phyloP scores from a whole-genome alignment of 1,139 yeast species.

The Pichia sp. region DNA sequence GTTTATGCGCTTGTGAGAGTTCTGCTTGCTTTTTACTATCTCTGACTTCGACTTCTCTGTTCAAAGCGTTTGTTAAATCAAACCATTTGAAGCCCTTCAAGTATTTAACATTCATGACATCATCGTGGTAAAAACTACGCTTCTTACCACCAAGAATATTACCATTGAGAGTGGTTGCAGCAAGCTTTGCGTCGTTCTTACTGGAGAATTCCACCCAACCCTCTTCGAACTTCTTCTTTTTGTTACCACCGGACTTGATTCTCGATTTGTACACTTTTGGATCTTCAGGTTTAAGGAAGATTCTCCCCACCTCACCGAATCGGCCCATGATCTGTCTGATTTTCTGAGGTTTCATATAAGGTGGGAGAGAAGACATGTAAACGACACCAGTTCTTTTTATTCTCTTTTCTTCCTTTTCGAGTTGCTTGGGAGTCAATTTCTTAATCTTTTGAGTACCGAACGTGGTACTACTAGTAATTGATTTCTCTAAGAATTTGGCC shows the following conservation, averaged over 20 bases:
- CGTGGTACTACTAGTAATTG: slow-evolving; percentile 17
- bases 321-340: slow-evolving; percentile 70
- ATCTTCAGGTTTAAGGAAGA: slow-evolving; percentile 85
- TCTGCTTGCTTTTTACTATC: slow-evolving; percentile 85
- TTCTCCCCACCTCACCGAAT: slow-evolving; percentile 81
- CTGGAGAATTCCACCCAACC: slow-evolving; percentile 95
- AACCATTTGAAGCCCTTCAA: slow-evolving; percentile 92
- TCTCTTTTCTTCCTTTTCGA: slow-evolving; percentile 51
- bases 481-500: slow-evolving; percentile 4
- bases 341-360: slow-evolving; percentile 94
- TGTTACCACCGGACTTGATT: slow-evolving; percentile 89
- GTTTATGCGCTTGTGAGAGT: slow-evolving; percentile 78
- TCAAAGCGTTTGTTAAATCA: slow-evolving; percentile 88
- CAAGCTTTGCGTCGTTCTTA: slow-evolving; percentile 82
- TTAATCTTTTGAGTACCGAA: slow-evolving; percentile 33
- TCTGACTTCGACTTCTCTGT: slow-evolving; percentile 82
- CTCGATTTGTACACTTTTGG: slow-evolving; percentile 56
- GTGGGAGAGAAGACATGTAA: slow-evolving; percentile 85
- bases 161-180: slow-evolving; percentile 82
- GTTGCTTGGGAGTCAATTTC: slow-evolving; percentile 44
- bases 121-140: slow-evolving; percentile 90
- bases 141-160: slow-evolving; percentile 89
- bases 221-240: slow-evolving; percentile 79
- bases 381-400: slow-evolving; percentile 82
- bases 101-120: slow-evolving; percentile 83